Evolutionary conservation across 768 basidiomycete species (phyloP), one percentile per base, ranked within the genome.

Genomic region (Neoboletus subvelutipes): DNA sequence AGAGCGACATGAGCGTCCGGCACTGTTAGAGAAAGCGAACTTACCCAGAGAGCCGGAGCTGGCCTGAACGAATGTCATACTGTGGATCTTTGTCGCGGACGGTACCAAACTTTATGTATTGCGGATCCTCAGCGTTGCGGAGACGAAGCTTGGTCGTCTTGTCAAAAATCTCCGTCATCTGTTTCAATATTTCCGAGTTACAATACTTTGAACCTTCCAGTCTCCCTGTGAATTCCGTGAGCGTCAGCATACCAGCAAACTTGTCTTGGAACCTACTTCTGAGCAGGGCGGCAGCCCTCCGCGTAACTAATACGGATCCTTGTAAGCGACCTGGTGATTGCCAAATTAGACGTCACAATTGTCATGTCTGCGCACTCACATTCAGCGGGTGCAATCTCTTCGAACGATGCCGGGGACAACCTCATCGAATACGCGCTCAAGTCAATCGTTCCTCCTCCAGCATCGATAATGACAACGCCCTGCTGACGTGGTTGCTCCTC

Each of bases 401-500:
- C 66, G 20, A 79, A 73, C 18, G 64, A 64, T 62, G 75, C 49
- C 54, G 76, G 74, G 13, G 77, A 76, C 45, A 72, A 61, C 24
- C 65, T 73, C 70, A 78, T 75, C 26, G 62, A 71, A 70, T 68
- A 77, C 52, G 72, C 76, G 60, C 80, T 81, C 39, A 78, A 36
- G 50, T 77, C 78, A 5, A 76, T 67, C 6, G 75, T 78, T 4
- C 75, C 73, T 22, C 80, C 79, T 11, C 83, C 83, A 9, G 80
- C 80, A 61, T 84, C 83, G 10, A 83, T 75, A 17, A 83, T 64
- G 18, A 81, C 73, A 7, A 82, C 67, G 1, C 75, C 73, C 31
- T 68, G 63, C 1, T 72, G 71, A 0, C 55, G 55, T 33, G 75
- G 54, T 12, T 57, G 55, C 4, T 60, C 65, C 1, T 60, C 63